Percentiles rank a stretch among this genome's conserved stretches.
These are phyloP conservation scores for Pueraria montana DNA, from an alignment of 306 rosid species.

Conservation along the genomic window DNA sequence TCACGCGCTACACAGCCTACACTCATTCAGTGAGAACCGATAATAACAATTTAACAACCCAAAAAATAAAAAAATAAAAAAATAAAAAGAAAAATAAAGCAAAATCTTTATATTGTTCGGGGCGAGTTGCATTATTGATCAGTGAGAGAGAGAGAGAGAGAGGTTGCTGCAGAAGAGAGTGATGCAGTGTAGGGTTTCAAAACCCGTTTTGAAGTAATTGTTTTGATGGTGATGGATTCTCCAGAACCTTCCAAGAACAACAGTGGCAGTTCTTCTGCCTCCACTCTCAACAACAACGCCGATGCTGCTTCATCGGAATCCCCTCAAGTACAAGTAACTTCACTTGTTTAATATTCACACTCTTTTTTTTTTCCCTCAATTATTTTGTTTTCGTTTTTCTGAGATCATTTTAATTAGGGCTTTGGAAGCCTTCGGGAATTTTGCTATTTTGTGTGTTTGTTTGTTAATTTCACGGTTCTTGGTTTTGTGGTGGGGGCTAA, in stretches of 20 bases:
- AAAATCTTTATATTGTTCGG: not conserved
- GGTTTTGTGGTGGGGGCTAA: not conserved
- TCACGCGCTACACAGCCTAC: constrained; percentile 44
- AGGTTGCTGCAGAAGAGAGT: not conserved
- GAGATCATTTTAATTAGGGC: not conserved
- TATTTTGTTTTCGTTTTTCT: not conserved
- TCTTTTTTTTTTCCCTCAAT: not conserved
- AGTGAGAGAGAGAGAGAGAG: constrained; percentile 11
- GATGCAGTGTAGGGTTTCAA: constrained; percentile 33
- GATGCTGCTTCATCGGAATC: constrained; percentile 45
- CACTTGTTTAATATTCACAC: not conserved
- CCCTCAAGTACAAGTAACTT: constrained; percentile 61
- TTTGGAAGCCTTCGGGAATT: not conserved
- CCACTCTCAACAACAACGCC: constrained; percentile 26
- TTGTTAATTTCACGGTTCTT: not conserved
- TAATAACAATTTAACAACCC: not conserved
- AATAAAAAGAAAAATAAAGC: not conserved
- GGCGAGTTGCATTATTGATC: constrained; percentile 1
- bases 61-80: not conserved
- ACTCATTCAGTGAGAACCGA: not conserved
- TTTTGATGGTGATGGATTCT: constrained; percentile 58
- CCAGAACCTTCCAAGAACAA: constrained; percentile 55
- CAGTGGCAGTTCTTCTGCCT: constrained; percentile 23
- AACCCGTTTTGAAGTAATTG: not conserved
- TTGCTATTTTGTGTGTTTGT: too few species aligned